Evolutionary conservation across 2,329 filamentous ascomycete genomes (phyloP), one percentile per base, ranked within the genome.

Genomic region (Aspergillus texensis): DNA sequence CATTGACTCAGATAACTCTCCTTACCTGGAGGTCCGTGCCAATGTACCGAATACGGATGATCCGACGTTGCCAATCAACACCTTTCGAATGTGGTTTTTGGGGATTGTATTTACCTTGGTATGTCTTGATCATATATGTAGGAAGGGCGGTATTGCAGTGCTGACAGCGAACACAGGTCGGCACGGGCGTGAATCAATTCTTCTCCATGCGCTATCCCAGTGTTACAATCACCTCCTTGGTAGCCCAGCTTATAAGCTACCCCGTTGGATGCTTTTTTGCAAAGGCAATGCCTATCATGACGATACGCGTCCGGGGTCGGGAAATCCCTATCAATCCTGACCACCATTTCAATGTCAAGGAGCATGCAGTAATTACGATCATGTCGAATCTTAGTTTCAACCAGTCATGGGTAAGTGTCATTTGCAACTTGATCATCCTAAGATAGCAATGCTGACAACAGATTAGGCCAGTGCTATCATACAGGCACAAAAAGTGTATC

Each of bases 341-440:
- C 55, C 74, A 74, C 48, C 73, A 74, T 61, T 83, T 82, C 72
- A 83, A 82, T 65, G 76, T 81, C 67, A 83, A 82, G 63, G 81
- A 83, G 53, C 81, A 83, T 57, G 76, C 79, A 1, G 66, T 82
- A 21, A 76, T 82, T 24, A 80, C 79, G 30, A 79, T 83, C 65
- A 83, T 83, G 80, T 78, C 76, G 48, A 84, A 83, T 60, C 77
- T 83, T 19, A 79, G 77, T 14, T 83, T 83, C 65, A 80, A 79
- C 6, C 80, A 66, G 30, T 70, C 68, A 30, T 70, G 68, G 68
- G 65, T 67, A 43, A 30, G 26, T 19, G 54, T 60, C 3, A 28
- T 10, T 68, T 21, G 16, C 3, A n/a, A 5, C 6, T 6, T 24
- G 39, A 30, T 6, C 1, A 26, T 6, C 2, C 12, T 48, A 12